Percentiles rank a stretch among this genome's conserved stretches.
These are phyloP conservation scores for Blastocystis sp. DNA, from an alignment of 352 stramenopile species.

Conservation along the genomic window DNA sequence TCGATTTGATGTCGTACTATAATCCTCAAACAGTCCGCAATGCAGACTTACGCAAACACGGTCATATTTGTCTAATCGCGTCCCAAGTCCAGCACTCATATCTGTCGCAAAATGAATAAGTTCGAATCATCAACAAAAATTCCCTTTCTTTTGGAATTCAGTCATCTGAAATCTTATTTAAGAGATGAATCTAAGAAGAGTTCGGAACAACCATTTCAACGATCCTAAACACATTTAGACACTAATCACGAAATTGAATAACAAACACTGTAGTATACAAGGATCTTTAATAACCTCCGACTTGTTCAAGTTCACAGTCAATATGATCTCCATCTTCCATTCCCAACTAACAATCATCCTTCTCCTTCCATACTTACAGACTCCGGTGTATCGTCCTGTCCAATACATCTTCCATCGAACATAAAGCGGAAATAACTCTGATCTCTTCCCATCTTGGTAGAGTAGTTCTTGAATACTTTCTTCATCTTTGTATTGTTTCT, in stretches of 20 bases:
- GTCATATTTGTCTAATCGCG: not conserved
- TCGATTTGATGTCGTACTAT: conserved; percentile 27
- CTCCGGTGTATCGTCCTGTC: conserved; percentile 48
- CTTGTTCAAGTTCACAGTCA: conserved; percentile 46
- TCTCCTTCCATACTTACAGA: not conserved
- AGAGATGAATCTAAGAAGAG: too few species aligned
- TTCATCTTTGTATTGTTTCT: conserved; percentile 64
- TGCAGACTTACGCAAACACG: not conserved
- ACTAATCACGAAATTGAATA: not conserved
- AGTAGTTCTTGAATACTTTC: conserved; percentile 64
- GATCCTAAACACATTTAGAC: not conserved
- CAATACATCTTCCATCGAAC: conserved; percentile 52
- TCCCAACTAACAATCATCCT: conserved; percentile 2
- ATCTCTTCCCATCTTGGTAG: conserved; percentile 34
- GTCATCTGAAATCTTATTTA: too few species aligned
- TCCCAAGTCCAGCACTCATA: not conserved
- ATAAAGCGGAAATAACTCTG: conserved; percentile 62
- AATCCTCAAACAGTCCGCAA: not conserved
- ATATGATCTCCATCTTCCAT: conserved; percentile 60
- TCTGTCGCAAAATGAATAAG: too few species aligned
- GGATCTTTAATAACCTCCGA: conserved; percentile 19
- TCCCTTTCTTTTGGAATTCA: too few species aligned
- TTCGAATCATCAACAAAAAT: too few species aligned
- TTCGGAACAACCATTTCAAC: not conserved
- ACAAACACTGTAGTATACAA: not conserved